Base-by-base conservation (phyloP, 1,139 yeast species). In the Blastobotrys petasosporus region DNA sequence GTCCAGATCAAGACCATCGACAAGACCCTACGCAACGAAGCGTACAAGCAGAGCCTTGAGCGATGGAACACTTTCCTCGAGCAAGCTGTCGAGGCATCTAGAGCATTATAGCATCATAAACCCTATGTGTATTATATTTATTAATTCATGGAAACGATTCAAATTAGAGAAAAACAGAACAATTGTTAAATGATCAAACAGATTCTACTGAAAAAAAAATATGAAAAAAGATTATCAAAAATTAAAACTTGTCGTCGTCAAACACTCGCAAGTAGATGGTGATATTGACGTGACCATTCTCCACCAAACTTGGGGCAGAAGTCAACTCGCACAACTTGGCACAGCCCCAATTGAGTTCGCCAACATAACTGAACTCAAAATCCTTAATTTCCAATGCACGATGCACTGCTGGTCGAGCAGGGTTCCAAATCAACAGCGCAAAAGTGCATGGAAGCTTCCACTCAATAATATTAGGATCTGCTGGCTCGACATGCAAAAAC, bases 1-100 rank as follows among this genome's bases (percentile, higher is more conserved):
- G 75, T 85, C n/a, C 72, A 67, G 40, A 83, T 84, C 36, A 79
- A 77, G 52, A 75, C 82, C 46, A 73, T 87, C 31, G 82, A 87
- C 62, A 80, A 80, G 44, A 65, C 62, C 2, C 64, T 70, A 37
- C 82, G 79, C 59, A 68, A 70, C 44, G 67, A 68, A 30, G 64
- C 82, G 45, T 68, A 77, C 17, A 71, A 71, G 45, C 71, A 75
- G 41, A 52, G 59, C 13, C 44, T 60, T 33, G 45, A 49, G 8
- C 46, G 60, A 8, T 60, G 64, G 64, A 49, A 51, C 31, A 46
- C 41, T 12, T 46, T 53, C 29, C 42, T 54, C 11, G 44, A 42
- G 16, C 42, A 42, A 11, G 51, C 50, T 23, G 53, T 48, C 4
- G 41, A 37, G 4, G 44, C 42, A 10, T 44, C 51, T 12, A 30